Evolutionary conservation across 257 asterid species (phyloP), one percentile per base, ranked within the genome.

Genomic region (Solanum habrochaites): DNA sequence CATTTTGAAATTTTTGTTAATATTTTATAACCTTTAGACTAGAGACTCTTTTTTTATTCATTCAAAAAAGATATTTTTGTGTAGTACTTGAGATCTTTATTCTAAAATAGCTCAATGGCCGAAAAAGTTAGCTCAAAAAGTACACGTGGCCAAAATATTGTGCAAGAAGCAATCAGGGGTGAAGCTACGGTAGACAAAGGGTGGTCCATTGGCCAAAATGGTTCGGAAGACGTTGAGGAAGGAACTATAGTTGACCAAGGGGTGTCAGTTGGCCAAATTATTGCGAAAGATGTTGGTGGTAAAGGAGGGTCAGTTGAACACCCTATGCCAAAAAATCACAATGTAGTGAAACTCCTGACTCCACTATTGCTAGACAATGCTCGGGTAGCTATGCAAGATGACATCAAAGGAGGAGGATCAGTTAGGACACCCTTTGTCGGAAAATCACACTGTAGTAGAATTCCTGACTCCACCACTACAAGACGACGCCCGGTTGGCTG

Each of bases 181-280:
- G 27, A 8, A 71, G 27, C 27, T 8, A 32, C 27, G 4, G 6
- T 16, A 37, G 3, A 18, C 8, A 8, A 71, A 70, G 42, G 42
- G 42, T 70, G 5, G 77, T 70, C 13, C 16, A 13, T 31, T 70
- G 42, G 2, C 1, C 42, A 70, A 31, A 70, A 70, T 70, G 42
- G 77, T 8, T 1, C 1, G n/a, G 3, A 8, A 70, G n/a, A 70
- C n/a, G 0, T 15, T 0, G 35, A 2, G 42, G 6, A 1, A 7
- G 7, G 77, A 31, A 13, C 42, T 70, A 31, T 4, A 29, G 8
- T 18, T 8, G 7, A 3, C 0, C 3, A 70, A 70, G 42, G 77
- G 74, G 35, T 35, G 73, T 66, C 5, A 2, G 73, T 25, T 7
- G 37, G 6, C 40, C 74, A 29, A 69, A 29, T 29, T 69, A 69